phyloP scores from a whole-genome alignment of 805 yeast species.

The Osmozyma mogii region DNA sequence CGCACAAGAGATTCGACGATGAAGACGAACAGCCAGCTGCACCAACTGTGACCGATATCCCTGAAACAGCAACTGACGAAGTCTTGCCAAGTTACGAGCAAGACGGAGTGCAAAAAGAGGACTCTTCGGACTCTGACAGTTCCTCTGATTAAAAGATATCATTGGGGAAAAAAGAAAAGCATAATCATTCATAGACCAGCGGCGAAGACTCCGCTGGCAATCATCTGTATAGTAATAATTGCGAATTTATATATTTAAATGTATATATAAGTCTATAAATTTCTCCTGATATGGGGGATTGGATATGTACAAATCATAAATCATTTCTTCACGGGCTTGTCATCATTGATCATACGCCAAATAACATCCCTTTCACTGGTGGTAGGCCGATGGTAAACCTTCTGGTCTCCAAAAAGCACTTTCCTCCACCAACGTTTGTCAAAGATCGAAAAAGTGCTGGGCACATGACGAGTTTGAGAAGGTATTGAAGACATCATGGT shows the following conservation, averaged over 20 bases:
- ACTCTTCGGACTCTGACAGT: constrained; percentile 8
- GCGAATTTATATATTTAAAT: background rate
- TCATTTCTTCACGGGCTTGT: constrained; percentile 10
- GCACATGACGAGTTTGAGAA: too few relatives aligned
- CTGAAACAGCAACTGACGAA: constrained; percentile 1
- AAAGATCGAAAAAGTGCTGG: too few relatives aligned
- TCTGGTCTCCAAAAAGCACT: constrained; percentile 20
- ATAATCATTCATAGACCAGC: too few relatives aligned
- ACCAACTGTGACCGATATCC: constrained; percentile 2
- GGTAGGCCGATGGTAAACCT: constrained; percentile 26
- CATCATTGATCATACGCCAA: constrained; percentile 39
- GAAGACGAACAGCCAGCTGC: constrained; percentile 2
- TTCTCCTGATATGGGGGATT: background rate
- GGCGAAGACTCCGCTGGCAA: too few relatives aligned
- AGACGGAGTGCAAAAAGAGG: constrained; percentile 2
- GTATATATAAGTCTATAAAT: background rate
- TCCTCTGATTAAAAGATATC: constrained; percentile 4
- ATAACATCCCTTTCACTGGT: constrained; percentile 29
- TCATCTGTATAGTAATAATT: constrained; percentile 5
- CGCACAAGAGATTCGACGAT: constrained; percentile 12
- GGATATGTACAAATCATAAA: constrained; percentile 1
- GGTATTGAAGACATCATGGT: constrained; percentile 44
- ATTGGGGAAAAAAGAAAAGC: too few relatives aligned
- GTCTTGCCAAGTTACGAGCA: constrained; percentile 4
- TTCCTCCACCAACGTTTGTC: constrained; percentile 10